Evolutionary conservation across 2,329 filamentous ascomycete species (phyloP).

Genomic region (Shiraia sp.): DNA sequence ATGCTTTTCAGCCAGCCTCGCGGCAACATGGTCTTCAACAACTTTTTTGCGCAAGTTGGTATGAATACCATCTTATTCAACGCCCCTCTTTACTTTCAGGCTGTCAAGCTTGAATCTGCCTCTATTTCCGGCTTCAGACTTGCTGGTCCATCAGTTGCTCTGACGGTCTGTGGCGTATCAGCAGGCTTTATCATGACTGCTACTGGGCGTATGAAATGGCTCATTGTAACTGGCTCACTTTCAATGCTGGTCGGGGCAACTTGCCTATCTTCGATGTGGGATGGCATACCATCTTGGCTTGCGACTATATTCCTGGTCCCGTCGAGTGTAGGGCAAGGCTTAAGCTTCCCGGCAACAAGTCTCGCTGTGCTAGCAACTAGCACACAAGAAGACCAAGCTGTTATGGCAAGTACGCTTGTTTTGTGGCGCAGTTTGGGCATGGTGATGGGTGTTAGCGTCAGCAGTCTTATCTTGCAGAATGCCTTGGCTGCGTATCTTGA

Average conservation of each 20-base stretch:
- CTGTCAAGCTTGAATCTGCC: slow-evolving; percentile 59
- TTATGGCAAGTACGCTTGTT: slow-evolving; percentile 67
- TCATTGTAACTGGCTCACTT: slow-evolving; percentile 45
- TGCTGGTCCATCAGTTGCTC: slow-evolving; percentile 62
- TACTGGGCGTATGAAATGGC: slow-evolving; percentile 48
- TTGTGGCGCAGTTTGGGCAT: slow-evolving; percentile 73
- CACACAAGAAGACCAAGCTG: slow-evolving; percentile 50
- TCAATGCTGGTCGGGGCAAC: slow-evolving; percentile 44
- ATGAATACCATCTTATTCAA: slow-evolving; percentile 67
- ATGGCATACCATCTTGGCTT: slow-evolving; percentile 45
- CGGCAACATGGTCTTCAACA: slow-evolving; percentile 55
- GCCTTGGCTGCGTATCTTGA: slow-evolving; percentile 64
- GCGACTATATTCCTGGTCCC: slow-evolving; percentile 48
- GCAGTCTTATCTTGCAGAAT: slow-evolving; percentile 75
- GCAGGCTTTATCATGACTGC: slow-evolving; percentile 50
- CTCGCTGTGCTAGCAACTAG: slow-evolving; percentile 49
- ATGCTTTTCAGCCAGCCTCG: slow-evolving; percentile 53
- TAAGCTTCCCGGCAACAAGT: slow-evolving; percentile 48
- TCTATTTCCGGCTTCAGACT: slow-evolving; percentile 75
- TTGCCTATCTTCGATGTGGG: slow-evolving; percentile 42
- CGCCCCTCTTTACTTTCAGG: slow-evolving; percentile 69
- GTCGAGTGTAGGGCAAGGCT: slow-evolving; percentile 47
- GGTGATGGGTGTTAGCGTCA: slow-evolving; percentile 73
- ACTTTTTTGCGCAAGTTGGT: slow-evolving; percentile 55
- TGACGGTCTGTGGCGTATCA: slow-evolving; percentile 47